These are phyloP conservation scores for Luvunga scandens DNA, from an alignment of 345 rosid genomes.

Conservation along the genomic window DNA sequence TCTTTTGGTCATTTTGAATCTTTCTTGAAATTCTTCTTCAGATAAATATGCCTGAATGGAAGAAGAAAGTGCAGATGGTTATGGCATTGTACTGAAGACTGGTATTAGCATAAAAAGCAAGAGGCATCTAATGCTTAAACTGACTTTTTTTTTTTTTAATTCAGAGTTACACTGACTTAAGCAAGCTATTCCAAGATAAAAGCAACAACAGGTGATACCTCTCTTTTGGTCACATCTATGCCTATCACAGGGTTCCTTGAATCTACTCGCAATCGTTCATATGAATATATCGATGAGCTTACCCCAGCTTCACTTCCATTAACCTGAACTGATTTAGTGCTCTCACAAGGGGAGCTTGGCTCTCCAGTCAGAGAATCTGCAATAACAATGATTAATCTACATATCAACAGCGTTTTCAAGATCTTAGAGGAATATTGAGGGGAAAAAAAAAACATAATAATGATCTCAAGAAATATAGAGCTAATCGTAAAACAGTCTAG, in stretches of 20 bases:
- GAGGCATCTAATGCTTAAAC: not conserved
- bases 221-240: constrained; percentile 65
- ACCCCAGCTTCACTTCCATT: constrained; percentile 20
- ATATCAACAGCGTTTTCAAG: not conserved
- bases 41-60: constrained; percentile 52
- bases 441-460: not conserved
- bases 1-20: constrained; percentile 40
- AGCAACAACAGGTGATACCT: constrained; percentile 36
- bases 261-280: constrained; percentile 44
- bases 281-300: constrained; percentile 43
- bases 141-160: too few relatives aligned
- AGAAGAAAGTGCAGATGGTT: not conserved
- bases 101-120: not conserved
- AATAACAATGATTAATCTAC: constrained; percentile 2
- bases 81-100: not conserved
- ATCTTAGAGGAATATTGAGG: not conserved
- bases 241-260: constrained; percentile 51
- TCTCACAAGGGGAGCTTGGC: constrained; percentile 13
- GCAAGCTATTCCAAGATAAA: not conserved
- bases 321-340: constrained; percentile 16
- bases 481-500: not conserved
- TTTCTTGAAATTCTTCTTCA: constrained; percentile 53
- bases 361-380: constrained; percentile 42
- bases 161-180: not conserved
- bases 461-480: not conserved